Evolutionary conservation across 2,329 filamentous ascomycete genomes (phyloP).

Genomic region (Diplodia intermedia): DNA sequence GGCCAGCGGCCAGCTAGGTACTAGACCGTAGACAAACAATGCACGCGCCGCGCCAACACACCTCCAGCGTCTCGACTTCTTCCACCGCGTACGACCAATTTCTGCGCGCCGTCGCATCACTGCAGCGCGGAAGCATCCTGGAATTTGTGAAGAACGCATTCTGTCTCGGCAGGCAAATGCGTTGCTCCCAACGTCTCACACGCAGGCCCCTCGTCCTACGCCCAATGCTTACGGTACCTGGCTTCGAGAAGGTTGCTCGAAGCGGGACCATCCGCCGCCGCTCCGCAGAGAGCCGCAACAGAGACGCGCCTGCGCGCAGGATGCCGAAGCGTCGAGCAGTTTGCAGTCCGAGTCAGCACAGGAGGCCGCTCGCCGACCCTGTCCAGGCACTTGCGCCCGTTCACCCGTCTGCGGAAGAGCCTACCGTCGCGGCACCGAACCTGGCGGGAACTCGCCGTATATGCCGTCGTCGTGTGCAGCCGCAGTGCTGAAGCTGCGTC

Average conservation of each 20-base stretch:
- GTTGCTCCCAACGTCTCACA: constrained; percentile 23
- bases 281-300: not conserved
- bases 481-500: not conserved
- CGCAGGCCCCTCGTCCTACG: not conserved
- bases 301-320: not conserved
- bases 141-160: constrained; percentile 18
- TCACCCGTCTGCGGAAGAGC: not conserved
- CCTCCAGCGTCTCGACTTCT: constrained; percentile 21
- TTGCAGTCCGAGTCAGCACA: not conserved
- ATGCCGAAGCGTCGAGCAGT: not conserved
- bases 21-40: constrained; percentile 12
- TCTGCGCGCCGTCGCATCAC: constrained; percentile 17
- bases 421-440: not conserved
- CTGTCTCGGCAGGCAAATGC: constrained; percentile 21
- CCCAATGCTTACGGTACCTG: constrained; percentile 3
- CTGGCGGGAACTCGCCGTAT: not conserved
- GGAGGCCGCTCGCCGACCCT: not conserved
- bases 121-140: constrained; percentile 8
- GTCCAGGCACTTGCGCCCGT: not conserved
- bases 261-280: not conserved
- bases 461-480: not conserved
- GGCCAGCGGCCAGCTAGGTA: not conserved
- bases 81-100: constrained; percentile 8
- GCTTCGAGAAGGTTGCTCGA: constrained; percentile 12
- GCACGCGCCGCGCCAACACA: constrained; percentile 26